A percentile compares a stretch with the other conserved stretches of the same genome.
Evolutionary conservation across 352 stramenopile species (phyloP).

Genomic region (Phytophthora colocasiae): DNA sequence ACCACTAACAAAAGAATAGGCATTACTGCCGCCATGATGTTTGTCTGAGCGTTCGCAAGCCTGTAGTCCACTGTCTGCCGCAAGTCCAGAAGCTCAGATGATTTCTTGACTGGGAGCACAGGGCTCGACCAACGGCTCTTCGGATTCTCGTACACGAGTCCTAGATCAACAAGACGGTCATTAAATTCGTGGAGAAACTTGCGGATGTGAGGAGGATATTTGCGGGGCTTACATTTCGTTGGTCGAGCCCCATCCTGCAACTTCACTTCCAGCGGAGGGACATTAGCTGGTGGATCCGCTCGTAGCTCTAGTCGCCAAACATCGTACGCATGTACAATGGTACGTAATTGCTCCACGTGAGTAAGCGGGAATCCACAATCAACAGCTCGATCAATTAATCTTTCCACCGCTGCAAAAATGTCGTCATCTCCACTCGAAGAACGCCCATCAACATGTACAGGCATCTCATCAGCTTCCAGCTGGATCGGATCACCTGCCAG

Average conservation of each 20-base stretch:
- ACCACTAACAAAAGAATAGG: slow-evolving; percentile 13
- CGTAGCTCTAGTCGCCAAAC: no score
- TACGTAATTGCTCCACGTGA: background rate
- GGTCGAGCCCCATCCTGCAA: no score
- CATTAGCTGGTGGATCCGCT: background rate
- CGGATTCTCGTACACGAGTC: background rate
- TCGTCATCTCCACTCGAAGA: background rate
- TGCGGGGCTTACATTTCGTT: no score
- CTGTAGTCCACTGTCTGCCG: slow-evolving; percentile 10
- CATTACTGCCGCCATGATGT: slow-evolving; percentile 20
- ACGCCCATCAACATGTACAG: background rate
- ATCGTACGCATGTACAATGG: no score
- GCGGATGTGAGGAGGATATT: no score
- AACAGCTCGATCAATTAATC: background rate
- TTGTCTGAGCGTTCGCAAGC: background rate
- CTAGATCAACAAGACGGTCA: background rate
- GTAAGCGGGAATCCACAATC: background rate
- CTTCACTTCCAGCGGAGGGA: background rate
- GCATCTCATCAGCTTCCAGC: background rate
- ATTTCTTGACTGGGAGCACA: slow-evolving; percentile 20
- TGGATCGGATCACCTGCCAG: background rate
- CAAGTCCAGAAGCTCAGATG: background rate
- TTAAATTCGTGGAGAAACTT: background rate
- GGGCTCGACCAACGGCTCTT: slow-evolving; percentile 2
- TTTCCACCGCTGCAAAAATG: background rate